A percentile compares a stretch with the other conserved stretches of the same genome.
These are phyloP conservation scores for Fusarium domesticum DNA, from an alignment of 2,329 filamentous ascomycete genomes.

Conservation along the genomic window DNA sequence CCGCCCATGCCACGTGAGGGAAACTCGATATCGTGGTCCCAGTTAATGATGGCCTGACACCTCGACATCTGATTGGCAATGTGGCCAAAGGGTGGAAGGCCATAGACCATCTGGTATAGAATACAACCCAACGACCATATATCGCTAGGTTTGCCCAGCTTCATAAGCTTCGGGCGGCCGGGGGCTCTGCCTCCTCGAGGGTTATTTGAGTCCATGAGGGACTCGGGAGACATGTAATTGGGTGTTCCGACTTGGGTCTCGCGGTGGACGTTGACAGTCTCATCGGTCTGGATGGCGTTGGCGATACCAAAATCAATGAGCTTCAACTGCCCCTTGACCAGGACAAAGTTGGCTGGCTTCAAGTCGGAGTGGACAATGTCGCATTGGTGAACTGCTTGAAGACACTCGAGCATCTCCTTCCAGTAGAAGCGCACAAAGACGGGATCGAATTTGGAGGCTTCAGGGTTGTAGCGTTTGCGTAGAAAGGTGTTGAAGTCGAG, in stretches of 20 bases:
- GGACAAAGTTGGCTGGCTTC: conserved; percentile 94
- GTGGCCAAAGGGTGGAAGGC: conserved; percentile 91
- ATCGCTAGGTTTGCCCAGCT: conserved; percentile 91
- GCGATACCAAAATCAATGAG: conserved; percentile 99
- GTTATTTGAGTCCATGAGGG: conserved; percentile 81
- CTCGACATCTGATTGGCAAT: conserved; percentile 83
- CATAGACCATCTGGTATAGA: conserved; percentile 96
- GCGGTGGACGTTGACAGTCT: conserved; percentile 95
- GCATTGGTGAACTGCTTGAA: conserved; percentile 80
- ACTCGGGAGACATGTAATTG: conserved; percentile 98
- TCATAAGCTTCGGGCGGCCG: conserved; percentile 72
- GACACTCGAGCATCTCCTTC: conserved; percentile 98
- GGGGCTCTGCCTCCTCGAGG: conserved; percentile 44
- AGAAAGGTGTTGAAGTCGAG: conserved; percentile 87
- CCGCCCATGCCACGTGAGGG: conserved; percentile 67
- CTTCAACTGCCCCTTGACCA: conserved; percentile 86
- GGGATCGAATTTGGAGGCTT: conserved; percentile 75
- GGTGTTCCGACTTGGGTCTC: conserved; percentile 94
- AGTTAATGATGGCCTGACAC: conserved; percentile 83
- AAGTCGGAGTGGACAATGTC: conserved; percentile 97
- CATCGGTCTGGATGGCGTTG: conserved; percentile 90
- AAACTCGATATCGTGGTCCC: conserved; percentile 69
- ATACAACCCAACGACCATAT: conserved; percentile 97
- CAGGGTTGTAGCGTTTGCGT: conserved; percentile 66
- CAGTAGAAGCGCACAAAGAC: conserved; percentile 96